A percentile compares a stretch with the other conserved stretches of the same genome.
phyloP scores from a whole-genome alignment of 2,329 filamentous ascomycete genomes.

The Hypomyces rosellus region DNA sequence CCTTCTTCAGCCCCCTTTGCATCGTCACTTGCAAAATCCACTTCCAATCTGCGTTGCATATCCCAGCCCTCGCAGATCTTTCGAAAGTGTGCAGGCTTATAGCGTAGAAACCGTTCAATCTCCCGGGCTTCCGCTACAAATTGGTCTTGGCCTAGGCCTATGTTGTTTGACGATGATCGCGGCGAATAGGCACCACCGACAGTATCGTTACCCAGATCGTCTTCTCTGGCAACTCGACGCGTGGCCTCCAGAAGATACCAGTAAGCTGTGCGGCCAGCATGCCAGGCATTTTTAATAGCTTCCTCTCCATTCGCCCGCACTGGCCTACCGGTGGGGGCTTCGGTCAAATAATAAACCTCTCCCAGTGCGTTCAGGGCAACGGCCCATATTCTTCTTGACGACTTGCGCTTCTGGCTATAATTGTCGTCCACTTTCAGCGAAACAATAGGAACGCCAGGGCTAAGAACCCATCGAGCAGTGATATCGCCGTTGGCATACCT shows the following conservation, averaged over 20 bases:
- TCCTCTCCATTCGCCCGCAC: constrained; percentile 47
- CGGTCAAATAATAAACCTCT: constrained; percentile 79
- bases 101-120: constrained; percentile 68
- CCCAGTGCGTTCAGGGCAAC: constrained; percentile 89
- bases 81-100: constrained; percentile 71
- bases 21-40: constrained; percentile 83
- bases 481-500: constrained; percentile 68
- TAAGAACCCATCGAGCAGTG: constrained; percentile 82
- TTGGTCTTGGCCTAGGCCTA: constrained; percentile 65
- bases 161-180: constrained; percentile 66
- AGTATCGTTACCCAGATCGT: constrained; percentile 64
- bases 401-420: constrained; percentile 65
- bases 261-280: constrained; percentile 66
- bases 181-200: constrained; percentile 74
- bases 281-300: constrained; percentile 66
- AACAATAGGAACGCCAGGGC: constrained; percentile 88
- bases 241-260: constrained; percentile 80
- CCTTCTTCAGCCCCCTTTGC: constrained; percentile 69
- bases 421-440: constrained; percentile 77
- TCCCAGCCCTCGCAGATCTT: constrained; percentile 81
- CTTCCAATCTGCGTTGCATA: constrained; percentile 77
- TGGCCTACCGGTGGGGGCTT: constrained; percentile 54
- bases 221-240: constrained; percentile 61
- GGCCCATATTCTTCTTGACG: constrained; percentile 74
- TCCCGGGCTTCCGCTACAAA: constrained; percentile 70